These are phyloP conservation scores for Grosmannia clavigera DNA, from an alignment of 2,329 filamentous ascomycete species.

Conservation along the genomic window DNA sequence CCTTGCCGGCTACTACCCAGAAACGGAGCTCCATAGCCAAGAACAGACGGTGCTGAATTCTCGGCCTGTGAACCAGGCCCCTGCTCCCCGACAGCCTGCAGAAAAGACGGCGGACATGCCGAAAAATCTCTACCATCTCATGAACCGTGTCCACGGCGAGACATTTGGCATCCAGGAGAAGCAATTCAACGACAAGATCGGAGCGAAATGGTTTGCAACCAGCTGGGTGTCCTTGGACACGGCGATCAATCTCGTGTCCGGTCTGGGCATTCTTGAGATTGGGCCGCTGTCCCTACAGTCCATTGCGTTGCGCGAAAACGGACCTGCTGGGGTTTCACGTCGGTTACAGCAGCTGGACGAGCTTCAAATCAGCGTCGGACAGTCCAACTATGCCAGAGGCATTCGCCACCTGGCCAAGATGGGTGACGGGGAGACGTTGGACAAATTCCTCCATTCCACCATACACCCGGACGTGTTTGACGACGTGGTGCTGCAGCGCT, in stretches of 20 bases:
- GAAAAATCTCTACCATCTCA: constrained; percentile 8
- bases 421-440: constrained; percentile 37
- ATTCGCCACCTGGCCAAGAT: constrained; percentile 50
- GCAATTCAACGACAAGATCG: constrained; percentile 53
- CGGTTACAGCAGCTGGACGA: constrained; percentile 49
- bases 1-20: constrained; percentile 31
- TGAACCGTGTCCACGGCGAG: constrained; percentile 24
- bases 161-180: constrained; percentile 29
- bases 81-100: not conserved
- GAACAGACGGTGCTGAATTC: constrained; percentile 20
- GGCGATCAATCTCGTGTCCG: constrained; percentile 55
- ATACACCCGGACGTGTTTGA: constrained; percentile 45
- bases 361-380: constrained; percentile 49
- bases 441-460: constrained; percentile 33
- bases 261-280: constrained; percentile 59
- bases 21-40: constrained; percentile 21
- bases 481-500: constrained; percentile 26
- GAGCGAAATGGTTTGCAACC: constrained; percentile 70
- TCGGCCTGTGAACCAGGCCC: not conserved
- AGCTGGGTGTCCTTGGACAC: constrained; percentile 58
- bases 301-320: constrained; percentile 52
- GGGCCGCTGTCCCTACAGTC: constrained; percentile 68
- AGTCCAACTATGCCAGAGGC: constrained; percentile 52
- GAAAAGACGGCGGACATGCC: not conserved
- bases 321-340: constrained; percentile 37